Evolutionary conservation across 495 filamentous ascomycete genomes (phyloP).

Genomic region (Penicillium atrosanguineum): DNA sequence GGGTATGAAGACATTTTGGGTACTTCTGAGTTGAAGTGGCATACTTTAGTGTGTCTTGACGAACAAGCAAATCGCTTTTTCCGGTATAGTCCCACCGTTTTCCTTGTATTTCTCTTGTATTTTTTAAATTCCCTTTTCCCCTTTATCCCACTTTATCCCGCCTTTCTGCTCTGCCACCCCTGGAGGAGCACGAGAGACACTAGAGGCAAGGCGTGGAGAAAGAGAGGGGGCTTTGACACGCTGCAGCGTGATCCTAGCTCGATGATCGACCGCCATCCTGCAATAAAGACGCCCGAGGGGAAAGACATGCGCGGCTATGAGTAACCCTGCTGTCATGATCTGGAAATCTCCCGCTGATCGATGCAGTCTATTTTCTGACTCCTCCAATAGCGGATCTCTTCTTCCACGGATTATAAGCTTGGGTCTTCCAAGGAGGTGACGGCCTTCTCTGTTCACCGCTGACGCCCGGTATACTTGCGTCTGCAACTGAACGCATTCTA

Average conservation of each 20-base stretch:
- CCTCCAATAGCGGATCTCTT: slow-evolving; percentile 40
- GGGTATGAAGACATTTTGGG: not conserved
- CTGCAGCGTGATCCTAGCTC: slow-evolving; percentile 37
- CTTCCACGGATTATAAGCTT: slow-evolving; percentile 42
- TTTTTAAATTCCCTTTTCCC: not conserved
- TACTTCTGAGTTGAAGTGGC: not conserved
- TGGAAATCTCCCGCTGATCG: slow-evolving; percentile 41
- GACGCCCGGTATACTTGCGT: slow-evolving; percentile 11
- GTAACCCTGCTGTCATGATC: slow-evolving; percentile 47
- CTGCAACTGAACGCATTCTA: not conserved
- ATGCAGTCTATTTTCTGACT: slow-evolving; percentile 46
- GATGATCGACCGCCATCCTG: slow-evolving; percentile 47
- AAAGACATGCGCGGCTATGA: slow-evolving; percentile 43
- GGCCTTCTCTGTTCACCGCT: not conserved
- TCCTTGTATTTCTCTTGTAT: not conserved
- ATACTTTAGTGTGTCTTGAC: not conserved
- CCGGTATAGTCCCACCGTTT: not conserved
- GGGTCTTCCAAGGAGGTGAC: slow-evolving; percentile 20
- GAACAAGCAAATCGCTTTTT: not conserved
- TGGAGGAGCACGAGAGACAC: slow-evolving; percentile 3
- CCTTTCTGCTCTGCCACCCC: not conserved
- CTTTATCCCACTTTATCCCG: not conserved
- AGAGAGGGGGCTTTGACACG: slow-evolving; percentile 18
- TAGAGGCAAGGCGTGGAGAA: slow-evolving; percentile 17
- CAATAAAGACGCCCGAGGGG: slow-evolving; percentile 40